Base-by-base conservation (phyloP, 768 basidiomycete species). In the Tricholoma saponaceum region DNA sequence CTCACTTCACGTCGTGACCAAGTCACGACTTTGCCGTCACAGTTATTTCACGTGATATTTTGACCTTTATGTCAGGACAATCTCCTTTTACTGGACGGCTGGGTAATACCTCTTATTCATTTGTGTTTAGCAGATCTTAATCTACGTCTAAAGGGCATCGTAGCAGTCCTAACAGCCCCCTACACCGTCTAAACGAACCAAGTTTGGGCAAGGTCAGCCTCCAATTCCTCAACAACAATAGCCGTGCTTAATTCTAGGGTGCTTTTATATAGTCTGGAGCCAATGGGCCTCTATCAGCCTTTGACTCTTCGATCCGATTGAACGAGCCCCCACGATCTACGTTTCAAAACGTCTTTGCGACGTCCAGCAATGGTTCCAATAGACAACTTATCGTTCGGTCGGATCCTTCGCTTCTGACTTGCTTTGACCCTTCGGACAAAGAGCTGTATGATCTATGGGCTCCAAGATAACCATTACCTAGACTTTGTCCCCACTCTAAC, bases 401-500 rank as follows among this genome's bases (percentile, higher is more conserved):
- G 22, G 89, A 92, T 68, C 81, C 86, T 4, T 72, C 86, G 6
- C 74, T 90, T 41, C 67, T 84, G 55, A 89, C 88, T 32, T 87
- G 83, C 60, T 93, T 93, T 64, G 89, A 92, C 69, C 79, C 83
- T 13, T 75, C 79, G 22, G 91, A 93, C 71, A 84, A 79, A 72
- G 86, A 90, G 62, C 75, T 93, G 20, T 91, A 92, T 63, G 82
- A 85, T 46, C 76, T 92, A 9, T 92, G 91, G 90, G 86, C 77
- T 26, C 85, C 87, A 4, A 79, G 72, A 60, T 64, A 68, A 58
- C 76, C 63, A 65, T 25, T 22, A 25, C 37, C 20, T 20, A 22
- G n/a, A n/a, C n/a, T n/a, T n/a, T n/a, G n/a, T n/a, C n/a, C n/a
- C n/a, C n/a, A n/a, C n/a, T n/a, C n/a, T n/a, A n/a, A n/a, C n/a